Conservation (phyloP, 2,329 filamentous ascomycete species). For the Aspergillus quadrilineatus region DNA sequence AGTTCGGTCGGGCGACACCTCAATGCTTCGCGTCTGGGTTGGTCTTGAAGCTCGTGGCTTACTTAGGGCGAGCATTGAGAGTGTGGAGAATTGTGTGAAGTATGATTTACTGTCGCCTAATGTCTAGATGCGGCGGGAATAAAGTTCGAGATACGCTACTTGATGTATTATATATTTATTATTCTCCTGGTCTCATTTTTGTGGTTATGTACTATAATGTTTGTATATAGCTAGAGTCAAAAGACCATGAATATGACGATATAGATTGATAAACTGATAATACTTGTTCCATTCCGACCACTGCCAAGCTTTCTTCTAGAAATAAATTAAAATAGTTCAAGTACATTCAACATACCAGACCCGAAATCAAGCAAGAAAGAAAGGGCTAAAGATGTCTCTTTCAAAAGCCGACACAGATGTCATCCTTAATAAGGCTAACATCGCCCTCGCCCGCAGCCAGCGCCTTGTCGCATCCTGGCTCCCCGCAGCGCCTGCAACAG, state of each 20-base stretch:
- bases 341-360: not conserved
- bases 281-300: not conserved
- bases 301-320: not conserved
- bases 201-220: not conserved
- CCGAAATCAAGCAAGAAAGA: not conserved
- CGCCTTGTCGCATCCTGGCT: conserved; percentile 58
- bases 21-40: conserved; percentile 88
- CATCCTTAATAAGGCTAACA: conserved; percentile 55
- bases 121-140: conserved; percentile 53
- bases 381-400: conserved; percentile 22
- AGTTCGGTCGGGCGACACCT: conserved; percentile 70
- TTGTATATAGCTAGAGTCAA: not conserved
- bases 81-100: conserved; percentile 85
- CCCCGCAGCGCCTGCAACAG: conserved; percentile 46
- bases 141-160: not conserved
- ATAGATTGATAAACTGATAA: not conserved
- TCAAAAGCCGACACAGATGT: conserved; percentile 52
- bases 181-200: no score
- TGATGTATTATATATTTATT: not conserved
- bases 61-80: conserved; percentile 85
- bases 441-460: conserved; percentile 55
- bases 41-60: conserved; percentile 86
- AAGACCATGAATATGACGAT: not conserved
- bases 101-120: conserved; percentile 87
- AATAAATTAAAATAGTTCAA: not conserved